Evolutionary conservation across 768 basidiomycete genomes (phyloP).

Genomic region (Lyophyllum shimeji): DNA sequence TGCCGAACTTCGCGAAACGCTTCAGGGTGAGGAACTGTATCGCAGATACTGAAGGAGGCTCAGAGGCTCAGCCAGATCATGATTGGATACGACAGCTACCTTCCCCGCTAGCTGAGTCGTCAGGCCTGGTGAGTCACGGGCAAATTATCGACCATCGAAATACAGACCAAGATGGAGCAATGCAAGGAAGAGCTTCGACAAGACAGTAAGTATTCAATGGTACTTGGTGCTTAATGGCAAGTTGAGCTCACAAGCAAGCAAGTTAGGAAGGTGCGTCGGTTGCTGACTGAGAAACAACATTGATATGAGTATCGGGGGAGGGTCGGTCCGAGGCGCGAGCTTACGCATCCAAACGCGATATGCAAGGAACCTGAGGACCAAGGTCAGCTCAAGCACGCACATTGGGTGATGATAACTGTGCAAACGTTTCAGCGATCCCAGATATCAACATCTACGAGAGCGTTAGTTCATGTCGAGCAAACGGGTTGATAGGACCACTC

Average conservation of each 20-base stretch:
- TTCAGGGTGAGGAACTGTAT: slow-evolving; percentile 26
- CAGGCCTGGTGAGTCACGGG: background rate
- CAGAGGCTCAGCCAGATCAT: background rate
- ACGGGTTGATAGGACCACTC: background rate
- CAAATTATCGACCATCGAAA: background rate
- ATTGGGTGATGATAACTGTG: slow-evolving; percentile 1
- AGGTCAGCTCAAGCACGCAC: background rate
- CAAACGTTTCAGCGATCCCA: slow-evolving; percentile 31
- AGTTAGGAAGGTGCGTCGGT: slow-evolving; percentile 18
- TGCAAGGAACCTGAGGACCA: slow-evolving; percentile 24
- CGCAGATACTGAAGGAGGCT: slow-evolving; percentile 23
- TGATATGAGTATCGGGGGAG: background rate
- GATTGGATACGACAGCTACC: slow-evolving; percentile 12
- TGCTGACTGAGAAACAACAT: slow-evolving; percentile 20
- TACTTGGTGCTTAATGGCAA: background rate
- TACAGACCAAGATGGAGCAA: slow-evolving; percentile 28
- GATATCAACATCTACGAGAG: slow-evolving; percentile 31
- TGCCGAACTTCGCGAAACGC: slow-evolving; percentile 21
- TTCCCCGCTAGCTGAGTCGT: slow-evolving; percentile 27
- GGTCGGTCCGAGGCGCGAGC: background rate
- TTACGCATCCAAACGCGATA: slow-evolving; percentile 31
- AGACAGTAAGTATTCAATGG: background rate
- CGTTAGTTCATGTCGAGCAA: background rate
- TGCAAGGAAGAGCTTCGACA: slow-evolving; percentile 22
- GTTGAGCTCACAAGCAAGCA: slow-evolving; percentile 18